Evolutionary conservation across 2,329 filamentous ascomycete genomes (phyloP).

Genomic region (Diaporthe vexans): DNA sequence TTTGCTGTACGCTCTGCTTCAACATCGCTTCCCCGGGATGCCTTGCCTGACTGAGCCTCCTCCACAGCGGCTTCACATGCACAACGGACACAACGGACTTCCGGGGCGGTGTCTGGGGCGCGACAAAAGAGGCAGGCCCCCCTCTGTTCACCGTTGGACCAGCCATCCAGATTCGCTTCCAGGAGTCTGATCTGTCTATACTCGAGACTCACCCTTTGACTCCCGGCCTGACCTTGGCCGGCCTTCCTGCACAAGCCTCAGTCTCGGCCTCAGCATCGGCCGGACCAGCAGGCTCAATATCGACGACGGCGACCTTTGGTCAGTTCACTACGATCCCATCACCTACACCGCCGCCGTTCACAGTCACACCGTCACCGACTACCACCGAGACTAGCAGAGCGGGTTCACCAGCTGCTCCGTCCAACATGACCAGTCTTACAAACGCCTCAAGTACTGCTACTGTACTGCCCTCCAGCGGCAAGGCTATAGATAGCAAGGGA

Average conservation of each 20-base stretch:
- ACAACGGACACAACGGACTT: conserved; percentile 58
- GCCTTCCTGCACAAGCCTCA: background rate
- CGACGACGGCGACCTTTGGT: conserved; percentile 2
- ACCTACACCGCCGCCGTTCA: background rate
- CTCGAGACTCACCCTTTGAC: conserved; percentile 56
- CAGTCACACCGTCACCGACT: background rate
- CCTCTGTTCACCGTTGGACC: conserved; percentile 52
- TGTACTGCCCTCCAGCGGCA: background rate
- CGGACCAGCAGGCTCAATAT: background rate
- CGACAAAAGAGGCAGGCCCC: conserved; percentile 21
- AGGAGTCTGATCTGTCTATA: conserved; percentile 50
- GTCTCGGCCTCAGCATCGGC: background rate
- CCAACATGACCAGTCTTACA: conserved; percentile 18
- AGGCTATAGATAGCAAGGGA: background rate
- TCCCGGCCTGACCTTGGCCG: conserved; percentile 47
- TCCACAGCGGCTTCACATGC: conserved; percentile 53
- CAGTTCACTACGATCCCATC: conserved; percentile 3
- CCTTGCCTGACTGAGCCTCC: conserved; percentile 21
- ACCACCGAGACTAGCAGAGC: background rate
- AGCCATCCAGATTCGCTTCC: conserved; percentile 56
- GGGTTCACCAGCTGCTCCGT: background rate
- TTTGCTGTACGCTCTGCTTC: conserved; percentile 8
- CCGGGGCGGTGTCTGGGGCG: conserved; percentile 56
- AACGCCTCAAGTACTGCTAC: background rate
- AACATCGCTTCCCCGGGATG: background rate